These are phyloP conservation scores for Starmerella stellata DNA, from an alignment of 805 yeast species.

Conservation along the genomic window DNA sequence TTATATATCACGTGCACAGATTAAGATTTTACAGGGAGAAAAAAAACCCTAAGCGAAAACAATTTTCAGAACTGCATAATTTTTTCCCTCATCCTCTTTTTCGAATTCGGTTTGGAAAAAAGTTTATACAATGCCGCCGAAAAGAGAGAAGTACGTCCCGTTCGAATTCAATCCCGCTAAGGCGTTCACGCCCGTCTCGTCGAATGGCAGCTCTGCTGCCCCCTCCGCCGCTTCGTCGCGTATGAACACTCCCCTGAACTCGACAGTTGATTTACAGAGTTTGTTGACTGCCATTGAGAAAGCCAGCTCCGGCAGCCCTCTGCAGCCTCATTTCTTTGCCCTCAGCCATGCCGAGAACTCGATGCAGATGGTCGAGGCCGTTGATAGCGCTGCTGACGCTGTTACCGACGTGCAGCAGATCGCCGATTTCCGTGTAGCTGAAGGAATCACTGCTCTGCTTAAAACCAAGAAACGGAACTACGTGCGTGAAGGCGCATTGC, in stretches of 20 bases:
- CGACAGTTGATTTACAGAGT: constrained; percentile 33
- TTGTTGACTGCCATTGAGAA: constrained; percentile 47
- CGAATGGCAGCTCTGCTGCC: constrained; percentile 4
- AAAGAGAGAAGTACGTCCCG: constrained; percentile 13
- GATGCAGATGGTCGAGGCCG: constrained; percentile 38
- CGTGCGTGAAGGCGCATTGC: constrained; percentile 58
- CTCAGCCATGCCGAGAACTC: constrained; percentile 36
- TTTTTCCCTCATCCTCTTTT: too few species aligned
- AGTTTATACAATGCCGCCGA: constrained; percentile 19
- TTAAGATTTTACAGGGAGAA: too few species aligned
- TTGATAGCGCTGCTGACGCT: constrained; percentile 34
- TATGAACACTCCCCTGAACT: constrained; percentile 45
- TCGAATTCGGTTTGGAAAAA: too few species aligned
- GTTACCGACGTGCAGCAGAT: constrained; percentile 35
- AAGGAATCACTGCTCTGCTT: constrained; percentile 43
- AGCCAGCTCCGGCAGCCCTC: constrained; percentile 47
- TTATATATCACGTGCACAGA: too few species aligned
- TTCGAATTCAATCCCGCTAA: constrained; percentile 9
- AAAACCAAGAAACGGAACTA: constrained; percentile 59
- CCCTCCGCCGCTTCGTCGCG: constrained; percentile 21
- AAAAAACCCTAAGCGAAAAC: too few species aligned
- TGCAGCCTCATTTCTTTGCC: constrained; percentile 37
- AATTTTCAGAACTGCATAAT: too few species aligned
- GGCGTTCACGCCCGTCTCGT: not conserved
- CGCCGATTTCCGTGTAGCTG: constrained; percentile 46